Conservation (phyloP, 2,329 filamentous ascomycete species). For the Aspergillus sclerotialis region DNA sequence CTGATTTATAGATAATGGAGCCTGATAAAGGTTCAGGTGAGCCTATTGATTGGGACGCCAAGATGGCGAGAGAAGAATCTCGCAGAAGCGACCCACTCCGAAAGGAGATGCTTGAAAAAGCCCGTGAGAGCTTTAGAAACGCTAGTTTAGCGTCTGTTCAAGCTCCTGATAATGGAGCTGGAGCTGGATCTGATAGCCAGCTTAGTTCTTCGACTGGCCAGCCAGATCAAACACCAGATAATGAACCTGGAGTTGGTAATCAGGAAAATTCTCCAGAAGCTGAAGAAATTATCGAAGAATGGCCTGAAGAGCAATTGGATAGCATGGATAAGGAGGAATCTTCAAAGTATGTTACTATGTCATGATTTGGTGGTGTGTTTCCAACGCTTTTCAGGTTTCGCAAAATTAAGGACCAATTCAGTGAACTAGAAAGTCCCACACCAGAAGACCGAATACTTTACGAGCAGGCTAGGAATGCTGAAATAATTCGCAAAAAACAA, state of each 20-base stretch:
- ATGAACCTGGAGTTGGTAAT: not conserved
- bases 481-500: slow-evolving; percentile 4
- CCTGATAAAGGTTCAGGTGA: too few species aligned
- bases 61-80: too few species aligned
- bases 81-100: too few species aligned
- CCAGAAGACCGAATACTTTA: slow-evolving; percentile 6
- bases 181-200: too few species aligned
- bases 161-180: too few species aligned
- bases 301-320: not conserved
- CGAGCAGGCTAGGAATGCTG: slow-evolving; percentile 5
- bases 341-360: not conserved
- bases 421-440: slow-evolving; percentile 4
- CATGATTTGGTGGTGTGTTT: not conserved
- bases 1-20: too few species aligned
- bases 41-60: too few species aligned
- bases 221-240: not conserved
- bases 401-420: slow-evolving; percentile 4
- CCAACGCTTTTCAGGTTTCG: slow-evolving; percentile 5
- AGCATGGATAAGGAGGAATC: not conserved
- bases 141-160: too few species aligned
- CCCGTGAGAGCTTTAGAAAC: too few species aligned
- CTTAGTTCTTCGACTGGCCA: too few species aligned
- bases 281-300: not conserved
- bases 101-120: too few species aligned
- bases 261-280: too few species aligned